These are phyloP conservation scores for Pachysandra terminalis DNA, from an alignment of 164 flowering plant species.

Conservation along the genomic window DNA sequence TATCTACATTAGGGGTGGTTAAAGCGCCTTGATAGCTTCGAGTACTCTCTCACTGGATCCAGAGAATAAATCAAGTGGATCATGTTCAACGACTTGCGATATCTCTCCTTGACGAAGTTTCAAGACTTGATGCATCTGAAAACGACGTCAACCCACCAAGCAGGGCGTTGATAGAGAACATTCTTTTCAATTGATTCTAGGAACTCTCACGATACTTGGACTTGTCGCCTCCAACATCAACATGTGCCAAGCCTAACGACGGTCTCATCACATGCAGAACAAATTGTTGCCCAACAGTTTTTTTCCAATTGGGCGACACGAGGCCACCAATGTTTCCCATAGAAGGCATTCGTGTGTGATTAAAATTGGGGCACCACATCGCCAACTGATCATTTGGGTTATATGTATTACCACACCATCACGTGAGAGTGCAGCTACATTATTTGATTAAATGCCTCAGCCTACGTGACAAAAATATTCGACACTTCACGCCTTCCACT, in stretches of 20 bases:
- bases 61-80: slow-evolving; percentile 87
- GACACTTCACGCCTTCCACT: no score
- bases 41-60: slow-evolving; percentile 58
- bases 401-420: no score
- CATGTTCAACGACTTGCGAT: slow-evolving; percentile 62
- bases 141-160: slow-evolving; percentile 83
- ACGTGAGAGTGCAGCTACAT: no score
- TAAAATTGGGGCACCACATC: no score
- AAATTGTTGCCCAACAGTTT: no score
- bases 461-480: no score
- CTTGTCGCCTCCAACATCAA: slow-evolving; percentile 42
- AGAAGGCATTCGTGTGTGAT: no score
- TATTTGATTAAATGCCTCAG: no score
- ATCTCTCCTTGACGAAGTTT: slow-evolving; percentile 74
- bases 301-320: no score
- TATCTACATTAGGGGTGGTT: slow-evolving; percentile 56
- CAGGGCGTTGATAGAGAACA: slow-evolving; percentile 31
- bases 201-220: slow-evolving; percentile 62
- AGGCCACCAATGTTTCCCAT: no score
- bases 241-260: slow-evolving; percentile 9
- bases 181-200: slow-evolving; percentile 62
- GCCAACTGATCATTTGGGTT: no score
- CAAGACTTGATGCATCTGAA: slow-evolving; percentile 79
- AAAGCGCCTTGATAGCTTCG: slow-evolving; percentile 70
- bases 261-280: no score